A percentile compares a stretch with the other conserved stretches of the same genome.
phyloP scores from a whole-genome alignment of 164 flowering plant species.

The Stephania japonica region DNA sequence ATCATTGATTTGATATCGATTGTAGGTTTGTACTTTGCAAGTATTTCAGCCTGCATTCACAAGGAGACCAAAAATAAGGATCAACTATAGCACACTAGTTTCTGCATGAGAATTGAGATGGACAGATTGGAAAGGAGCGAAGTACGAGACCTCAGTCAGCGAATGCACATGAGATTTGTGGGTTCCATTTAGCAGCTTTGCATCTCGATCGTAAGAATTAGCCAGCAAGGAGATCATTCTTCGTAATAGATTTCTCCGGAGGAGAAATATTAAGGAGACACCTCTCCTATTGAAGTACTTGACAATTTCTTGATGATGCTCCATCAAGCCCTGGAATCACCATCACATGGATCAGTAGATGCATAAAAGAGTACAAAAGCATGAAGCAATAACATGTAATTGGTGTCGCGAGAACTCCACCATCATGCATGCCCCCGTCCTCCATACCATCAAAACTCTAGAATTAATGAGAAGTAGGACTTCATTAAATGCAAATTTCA shows the following conservation, averaged over 20 bases:
- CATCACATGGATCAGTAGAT: neutral
- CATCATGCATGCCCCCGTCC: neutral
- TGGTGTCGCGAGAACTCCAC: neutral
- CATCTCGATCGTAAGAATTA: slow-evolving; percentile 47
- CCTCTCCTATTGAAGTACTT: slow-evolving; percentile 36
- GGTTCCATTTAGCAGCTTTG: slow-evolving; percentile 56
- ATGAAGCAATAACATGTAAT: neutral
- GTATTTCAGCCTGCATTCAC: slow-evolving; percentile 49
- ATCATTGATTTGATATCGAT: slow-evolving; percentile 35
- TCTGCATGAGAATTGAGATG: neutral
- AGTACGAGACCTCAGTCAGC: slow-evolving; percentile 35
- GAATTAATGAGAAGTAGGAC: neutral
- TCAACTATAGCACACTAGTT: neutral
- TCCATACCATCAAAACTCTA: neutral
- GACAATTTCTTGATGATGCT: slow-evolving; percentile 29
- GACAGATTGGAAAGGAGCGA: slow-evolving; percentile 9
- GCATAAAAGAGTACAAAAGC: neutral
- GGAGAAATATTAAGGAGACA: slow-evolving; percentile 49
- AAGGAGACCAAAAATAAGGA: neutral
- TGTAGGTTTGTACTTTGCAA: slow-evolving; percentile 53
- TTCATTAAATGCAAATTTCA: neutral
- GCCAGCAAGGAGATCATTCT: slow-evolving; percentile 56
- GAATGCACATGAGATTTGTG: slow-evolving; percentile 75
- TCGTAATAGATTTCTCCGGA: slow-evolving; percentile 49
- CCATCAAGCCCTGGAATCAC: slow-evolving; percentile 36